Conservation (phyloP, 2,329 filamentous ascomycete genomes). For the Fusarium begoniae region DNA sequence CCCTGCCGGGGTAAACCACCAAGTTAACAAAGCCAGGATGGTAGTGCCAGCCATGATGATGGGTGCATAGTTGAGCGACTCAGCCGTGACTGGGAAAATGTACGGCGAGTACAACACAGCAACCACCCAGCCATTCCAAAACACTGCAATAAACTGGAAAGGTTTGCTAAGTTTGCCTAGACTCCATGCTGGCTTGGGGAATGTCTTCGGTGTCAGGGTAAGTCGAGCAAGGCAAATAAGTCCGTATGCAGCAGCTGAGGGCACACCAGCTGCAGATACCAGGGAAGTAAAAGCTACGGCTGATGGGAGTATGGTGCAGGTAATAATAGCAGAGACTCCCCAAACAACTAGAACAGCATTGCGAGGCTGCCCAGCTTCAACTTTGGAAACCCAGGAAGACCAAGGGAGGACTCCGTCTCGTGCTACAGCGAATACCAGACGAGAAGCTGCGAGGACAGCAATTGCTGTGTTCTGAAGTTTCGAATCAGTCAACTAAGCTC, state of each 20-base stretch:
- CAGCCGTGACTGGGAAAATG: not conserved
- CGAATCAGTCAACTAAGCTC: too few relatives aligned
- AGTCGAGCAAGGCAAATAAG: not conserved
- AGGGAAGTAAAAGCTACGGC: not conserved
- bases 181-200: constrained; percentile 6
- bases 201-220: not conserved
- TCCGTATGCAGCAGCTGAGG: not conserved
- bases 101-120: not conserved
- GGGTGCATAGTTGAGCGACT: not conserved
- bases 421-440: not conserved
- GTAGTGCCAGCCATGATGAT: constrained; percentile 2
- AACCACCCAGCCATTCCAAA: not conserved
- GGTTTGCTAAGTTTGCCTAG: not conserved
- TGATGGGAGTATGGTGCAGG: not conserved
- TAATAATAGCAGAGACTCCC: not conserved
- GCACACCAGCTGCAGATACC: not conserved
- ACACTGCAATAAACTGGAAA: not conserved
- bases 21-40: not conserved
- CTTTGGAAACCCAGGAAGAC: not conserved
- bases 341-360: not conserved
- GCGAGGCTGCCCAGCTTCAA: not conserved
- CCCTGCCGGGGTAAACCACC: not conserved
- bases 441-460: not conserved
- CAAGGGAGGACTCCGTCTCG: not conserved
- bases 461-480: not conserved